A percentile compares a stretch with the other conserved stretches of the same genome.
Conservation (phyloP, 257 asterid species). For the Solanum appendiculatum region DNA sequence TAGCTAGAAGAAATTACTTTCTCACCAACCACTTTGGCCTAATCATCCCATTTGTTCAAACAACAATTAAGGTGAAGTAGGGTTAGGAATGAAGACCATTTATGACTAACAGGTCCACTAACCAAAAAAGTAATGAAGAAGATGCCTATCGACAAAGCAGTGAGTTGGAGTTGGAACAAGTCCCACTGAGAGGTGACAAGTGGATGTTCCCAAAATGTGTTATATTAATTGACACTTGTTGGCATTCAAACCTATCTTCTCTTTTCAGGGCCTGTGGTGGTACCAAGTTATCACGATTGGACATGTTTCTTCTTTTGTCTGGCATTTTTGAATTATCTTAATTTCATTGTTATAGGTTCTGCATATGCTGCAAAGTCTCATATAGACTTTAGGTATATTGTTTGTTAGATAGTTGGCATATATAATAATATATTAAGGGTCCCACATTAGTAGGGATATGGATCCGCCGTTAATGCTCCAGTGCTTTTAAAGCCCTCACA, state of each 20-base stretch:
- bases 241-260: not conserved
- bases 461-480: not conserved
- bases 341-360: not conserved
- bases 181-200: not conserved
- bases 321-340: not conserved
- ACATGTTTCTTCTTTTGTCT: not conserved
- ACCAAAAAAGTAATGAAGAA: not conserved
- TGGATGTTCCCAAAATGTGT: not conserved
- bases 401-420: not conserved
- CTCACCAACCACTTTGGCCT: not conserved
- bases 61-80: not conserved
- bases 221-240: not conserved
- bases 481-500: not conserved
- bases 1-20: not conserved
- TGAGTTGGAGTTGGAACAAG: not conserved
- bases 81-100: not conserved
- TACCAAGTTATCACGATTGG: not conserved
- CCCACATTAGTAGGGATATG: not conserved
- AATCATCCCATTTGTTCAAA: not conserved
- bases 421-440: not conserved
- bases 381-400: not conserved
- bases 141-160: not conserved
- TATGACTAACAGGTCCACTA: not conserved
- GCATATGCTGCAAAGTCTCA: not conserved
- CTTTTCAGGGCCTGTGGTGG: not conserved